Evolutionary conservation across 2,329 filamentous ascomycete genomes (phyloP).

Genomic region (Phoma herbarum): DNA sequence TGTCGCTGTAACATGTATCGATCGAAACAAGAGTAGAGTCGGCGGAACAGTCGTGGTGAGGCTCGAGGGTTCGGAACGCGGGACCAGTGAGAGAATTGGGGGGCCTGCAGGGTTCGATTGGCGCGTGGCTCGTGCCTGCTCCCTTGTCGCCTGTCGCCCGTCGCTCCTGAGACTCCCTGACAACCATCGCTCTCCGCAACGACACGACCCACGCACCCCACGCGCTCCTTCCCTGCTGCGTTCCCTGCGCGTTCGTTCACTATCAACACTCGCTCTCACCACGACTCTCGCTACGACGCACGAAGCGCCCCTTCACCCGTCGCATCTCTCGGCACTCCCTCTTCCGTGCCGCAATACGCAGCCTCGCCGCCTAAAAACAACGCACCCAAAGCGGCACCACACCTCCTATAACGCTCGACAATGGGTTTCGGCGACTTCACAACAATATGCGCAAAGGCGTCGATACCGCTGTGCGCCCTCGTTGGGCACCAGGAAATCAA

Average conservation of each 20-base stretch:
- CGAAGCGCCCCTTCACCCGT: constrained; percentile 13
- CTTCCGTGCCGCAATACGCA: constrained; percentile 22
- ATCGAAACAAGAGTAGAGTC: too few species aligned
- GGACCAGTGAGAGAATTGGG: constrained; percentile 5
- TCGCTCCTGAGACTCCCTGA: constrained; percentile 33
- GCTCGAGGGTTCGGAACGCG: constrained; percentile 1
- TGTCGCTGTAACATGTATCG: too few species aligned
- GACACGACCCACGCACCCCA: constrained; percentile 33
- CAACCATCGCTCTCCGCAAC: constrained; percentile 37
- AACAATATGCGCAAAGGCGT: constrained; percentile 82
- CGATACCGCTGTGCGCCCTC: constrained; percentile 86
- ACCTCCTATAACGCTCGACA: constrained; percentile 20
- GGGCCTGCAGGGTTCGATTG: constrained; percentile 12
- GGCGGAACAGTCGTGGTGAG: constrained; percentile 5
- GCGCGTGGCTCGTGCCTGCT: constrained; percentile 4
- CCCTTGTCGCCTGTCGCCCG: constrained; percentile 1
- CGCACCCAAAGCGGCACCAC: constrained; percentile 7
- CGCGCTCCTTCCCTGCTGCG: constrained; percentile 33
- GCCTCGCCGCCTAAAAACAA: constrained; percentile 23
- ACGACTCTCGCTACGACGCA: constrained; percentile 9
- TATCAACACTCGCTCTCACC: constrained; percentile 27
- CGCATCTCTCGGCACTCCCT: constrained; percentile 5
- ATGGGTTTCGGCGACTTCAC: constrained; percentile 95
- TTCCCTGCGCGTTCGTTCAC: constrained; percentile 32
- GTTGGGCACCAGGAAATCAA: constrained; percentile 78